Conservation (phyloP, 768 basidiomycete genomes). For the Filobasidium floriforme region DNA sequence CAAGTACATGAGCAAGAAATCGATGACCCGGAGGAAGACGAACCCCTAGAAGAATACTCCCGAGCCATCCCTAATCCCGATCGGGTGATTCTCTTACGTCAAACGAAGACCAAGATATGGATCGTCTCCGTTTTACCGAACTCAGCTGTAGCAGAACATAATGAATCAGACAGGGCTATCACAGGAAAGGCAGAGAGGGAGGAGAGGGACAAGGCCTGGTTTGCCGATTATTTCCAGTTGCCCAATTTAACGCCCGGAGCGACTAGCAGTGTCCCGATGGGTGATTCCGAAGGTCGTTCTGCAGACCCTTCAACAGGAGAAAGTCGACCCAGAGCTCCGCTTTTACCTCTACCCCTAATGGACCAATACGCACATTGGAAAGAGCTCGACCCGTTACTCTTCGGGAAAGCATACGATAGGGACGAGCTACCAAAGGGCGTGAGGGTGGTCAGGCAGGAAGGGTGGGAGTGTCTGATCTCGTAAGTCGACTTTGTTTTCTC, state of each 20-base stretch:
- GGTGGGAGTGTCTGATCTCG: conserved; percentile 93
- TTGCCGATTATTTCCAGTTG: too few relatives aligned
- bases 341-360: background rate
- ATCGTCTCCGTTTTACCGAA: conserved; percentile 34
- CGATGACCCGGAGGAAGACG: background rate
- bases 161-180: background rate
- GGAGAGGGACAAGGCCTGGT: background rate
- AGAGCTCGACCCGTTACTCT: conserved; percentile 59
- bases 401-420: conserved; percentile 50
- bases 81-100: conserved; percentile 41
- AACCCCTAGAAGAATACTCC: conserved; percentile 38
- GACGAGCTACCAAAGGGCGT: conserved; percentile 59
- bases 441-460: conserved; percentile 80
- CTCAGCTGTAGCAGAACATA: background rate
- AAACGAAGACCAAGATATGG: conserved; percentile 31
- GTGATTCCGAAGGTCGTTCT: background rate
- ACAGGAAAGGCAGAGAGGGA: conserved; percentile 13
- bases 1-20: background rate
- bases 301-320: background rate
- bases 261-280: background rate
- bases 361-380: conserved; percentile 70
- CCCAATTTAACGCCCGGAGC: conserved; percentile 1
- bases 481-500: conserved; percentile 49
- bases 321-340: background rate
- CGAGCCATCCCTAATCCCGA: conserved; percentile 37